Evolutionary conservation across 2,329 filamentous ascomycete genomes (phyloP).

Genomic region (Paecilomyces sp.): DNA sequence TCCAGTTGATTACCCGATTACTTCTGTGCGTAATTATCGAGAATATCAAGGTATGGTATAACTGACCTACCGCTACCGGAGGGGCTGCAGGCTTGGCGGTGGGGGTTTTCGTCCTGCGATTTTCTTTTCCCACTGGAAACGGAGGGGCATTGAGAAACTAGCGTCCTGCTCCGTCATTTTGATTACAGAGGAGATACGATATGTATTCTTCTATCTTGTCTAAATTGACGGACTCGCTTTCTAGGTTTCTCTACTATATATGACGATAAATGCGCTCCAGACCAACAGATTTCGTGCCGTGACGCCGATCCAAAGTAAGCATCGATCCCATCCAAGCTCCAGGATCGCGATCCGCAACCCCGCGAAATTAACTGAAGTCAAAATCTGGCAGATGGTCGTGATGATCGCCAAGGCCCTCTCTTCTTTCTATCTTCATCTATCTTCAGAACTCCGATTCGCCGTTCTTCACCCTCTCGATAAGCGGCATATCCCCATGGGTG

Average conservation of each 20-base stretch:
- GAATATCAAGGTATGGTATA: conserved; percentile 1
- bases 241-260: neutral
- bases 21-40: neutral
- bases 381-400: neutral
- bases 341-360: neutral
- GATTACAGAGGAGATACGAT: neutral
- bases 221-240: neutral
- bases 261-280: neutral
- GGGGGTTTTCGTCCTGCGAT: conserved; percentile 2
- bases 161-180: neutral
- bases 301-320: neutral
- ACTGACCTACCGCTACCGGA: conserved; percentile 7
- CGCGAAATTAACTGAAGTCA: neutral
- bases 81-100: conserved; percentile 14
- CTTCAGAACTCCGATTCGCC: neutral
- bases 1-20: neutral
- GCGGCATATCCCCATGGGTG: conserved; percentile 66
- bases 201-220: neutral
- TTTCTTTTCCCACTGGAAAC: neutral
- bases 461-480: conserved; percentile 42
- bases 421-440: neutral
- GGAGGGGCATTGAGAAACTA: neutral
- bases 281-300: neutral
- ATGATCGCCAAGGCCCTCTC: neutral
- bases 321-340: neutral